A percentile compares a stretch with the other conserved stretches of the same genome.
Evolutionary conservation across 1,284 basidiomycete genomes (phyloP).

Genomic region (Malassezia globosa): DNA sequence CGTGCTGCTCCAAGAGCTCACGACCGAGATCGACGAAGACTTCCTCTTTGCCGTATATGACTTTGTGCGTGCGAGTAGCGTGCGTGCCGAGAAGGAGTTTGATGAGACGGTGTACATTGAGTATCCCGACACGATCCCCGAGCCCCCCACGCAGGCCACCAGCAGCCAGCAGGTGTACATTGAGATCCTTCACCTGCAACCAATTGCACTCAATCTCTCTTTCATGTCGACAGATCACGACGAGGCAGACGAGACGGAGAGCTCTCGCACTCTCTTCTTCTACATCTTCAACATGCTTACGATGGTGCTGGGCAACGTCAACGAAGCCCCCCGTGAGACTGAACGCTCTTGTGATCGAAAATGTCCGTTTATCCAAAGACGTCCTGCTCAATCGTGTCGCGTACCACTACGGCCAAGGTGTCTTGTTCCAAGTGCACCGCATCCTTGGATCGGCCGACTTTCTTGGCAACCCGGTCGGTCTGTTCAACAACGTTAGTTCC

Average conservation of each 20-base stretch:
- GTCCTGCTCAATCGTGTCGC: constrained; percentile 74
- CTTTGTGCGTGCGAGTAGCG: constrained; percentile 61
- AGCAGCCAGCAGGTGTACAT: constrained; percentile 66
- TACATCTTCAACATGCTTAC: constrained; percentile 88
- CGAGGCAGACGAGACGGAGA: constrained; percentile 63
- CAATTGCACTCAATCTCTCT: constrained; percentile 79
- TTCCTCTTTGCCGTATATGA: constrained; percentile 86
- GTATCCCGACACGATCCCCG: constrained; percentile 64
- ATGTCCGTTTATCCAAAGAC: constrained; percentile 74
- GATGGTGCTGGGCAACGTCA: constrained; percentile 94
- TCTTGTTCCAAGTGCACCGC: constrained; percentile 85
- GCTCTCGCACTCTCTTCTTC: constrained; percentile 66
- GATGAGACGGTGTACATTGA: constrained; percentile 57
- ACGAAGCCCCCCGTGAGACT: constrained; percentile 90
- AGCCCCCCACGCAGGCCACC: constrained; percentile 57
- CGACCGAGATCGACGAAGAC: constrained; percentile 92
- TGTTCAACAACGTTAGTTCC: constrained; percentile 97
- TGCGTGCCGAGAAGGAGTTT: constrained; percentile 19
- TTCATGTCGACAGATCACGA: constrained; percentile 94
- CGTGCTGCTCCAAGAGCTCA: constrained; percentile 82
- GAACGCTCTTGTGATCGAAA: constrained; percentile 87
- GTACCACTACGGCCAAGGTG: constrained; percentile 88
- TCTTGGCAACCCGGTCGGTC: constrained; percentile 66
- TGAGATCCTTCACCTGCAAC: constrained; percentile 92
- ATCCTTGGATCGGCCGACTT: constrained; percentile 95